Percentiles rank a stretch among this genome's conserved stretches.
These are phyloP conservation scores for Alternaria infectoria DNA, from an alignment of 2,329 filamentous ascomycete genomes.

Conservation along the genomic window DNA sequence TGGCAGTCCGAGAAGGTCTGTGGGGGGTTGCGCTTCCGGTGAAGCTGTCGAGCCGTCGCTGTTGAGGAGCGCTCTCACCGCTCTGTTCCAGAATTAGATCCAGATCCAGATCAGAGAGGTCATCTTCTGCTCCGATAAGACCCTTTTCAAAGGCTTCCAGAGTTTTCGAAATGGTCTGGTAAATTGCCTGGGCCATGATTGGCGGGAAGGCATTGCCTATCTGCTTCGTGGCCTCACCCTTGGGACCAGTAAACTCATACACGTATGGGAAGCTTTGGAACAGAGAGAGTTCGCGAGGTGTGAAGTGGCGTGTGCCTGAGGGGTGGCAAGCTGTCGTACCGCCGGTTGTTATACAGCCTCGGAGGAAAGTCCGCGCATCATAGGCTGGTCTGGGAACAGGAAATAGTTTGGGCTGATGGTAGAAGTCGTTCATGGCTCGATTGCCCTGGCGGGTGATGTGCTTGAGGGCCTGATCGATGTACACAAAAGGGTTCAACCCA, in stretches of 20 bases:
- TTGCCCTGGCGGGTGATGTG: conserved; percentile 7
- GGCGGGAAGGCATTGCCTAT: conserved; percentile 35
- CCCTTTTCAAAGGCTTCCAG: conserved; percentile 37
- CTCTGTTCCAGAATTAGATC: background rate
- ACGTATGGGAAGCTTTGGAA: conserved; percentile 25
- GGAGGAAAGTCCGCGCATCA: background rate
- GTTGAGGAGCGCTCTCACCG: background rate
- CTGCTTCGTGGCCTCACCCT: conserved; percentile 16
- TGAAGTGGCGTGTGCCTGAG: conserved; percentile 19
- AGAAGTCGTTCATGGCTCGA: conserved; percentile 7
- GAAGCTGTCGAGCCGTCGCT: background rate
- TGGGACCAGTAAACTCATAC: conserved; percentile 15
- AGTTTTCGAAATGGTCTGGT: conserved; percentile 2
- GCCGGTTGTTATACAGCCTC: conserved; percentile 26
- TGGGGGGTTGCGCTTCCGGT: background rate
- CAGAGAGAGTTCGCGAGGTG: conserved; percentile 22
- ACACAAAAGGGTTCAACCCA: conserved; percentile 26
- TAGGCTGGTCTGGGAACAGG: background rate
- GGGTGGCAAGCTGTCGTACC: conserved; percentile 21
- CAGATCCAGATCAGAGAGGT: conserved; percentile 21
- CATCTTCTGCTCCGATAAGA: conserved; percentile 31
- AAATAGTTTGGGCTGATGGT: conserved; percentile 22
- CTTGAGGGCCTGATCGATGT: conserved; percentile 29
- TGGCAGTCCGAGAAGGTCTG: background rate
- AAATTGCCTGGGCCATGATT: conserved; percentile 15